phyloP scores from a whole-genome alignment of 1,284 basidiomycete genomes.

The Erythrobasidium hasegawianum region DNA sequence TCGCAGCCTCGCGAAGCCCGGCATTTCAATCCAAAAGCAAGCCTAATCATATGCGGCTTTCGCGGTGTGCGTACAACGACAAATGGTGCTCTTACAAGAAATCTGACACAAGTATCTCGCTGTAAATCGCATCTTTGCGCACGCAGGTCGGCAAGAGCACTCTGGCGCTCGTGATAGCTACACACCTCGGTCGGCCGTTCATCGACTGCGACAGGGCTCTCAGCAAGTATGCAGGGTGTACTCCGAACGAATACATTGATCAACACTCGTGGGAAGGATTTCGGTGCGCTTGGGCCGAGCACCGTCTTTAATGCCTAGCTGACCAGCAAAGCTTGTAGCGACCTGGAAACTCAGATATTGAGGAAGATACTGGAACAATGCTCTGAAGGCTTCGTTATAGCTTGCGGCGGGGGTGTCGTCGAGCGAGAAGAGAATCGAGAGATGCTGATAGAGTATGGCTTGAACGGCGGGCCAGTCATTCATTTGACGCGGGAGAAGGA shows the following conservation, averaged over 20 bases:
- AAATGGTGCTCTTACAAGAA: background rate
- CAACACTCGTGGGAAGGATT: constrained; percentile 37
- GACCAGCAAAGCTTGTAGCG: constrained; percentile 11
- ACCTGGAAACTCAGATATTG: constrained; percentile 27
- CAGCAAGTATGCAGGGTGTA: constrained; percentile 18
- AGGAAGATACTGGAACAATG: constrained; percentile 15
- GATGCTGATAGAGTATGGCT: constrained; percentile 21
- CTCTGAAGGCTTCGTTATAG: constrained; percentile 28
- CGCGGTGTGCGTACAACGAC: background rate
- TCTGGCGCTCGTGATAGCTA: constrained; percentile 42
- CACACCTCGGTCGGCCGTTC: constrained; percentile 41
- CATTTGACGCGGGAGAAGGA: constrained; percentile 29
- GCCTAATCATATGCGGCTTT: background rate
- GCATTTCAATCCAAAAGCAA: constrained; percentile 1
- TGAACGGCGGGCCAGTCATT: constrained; percentile 17
- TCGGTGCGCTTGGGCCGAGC: constrained; percentile 1
- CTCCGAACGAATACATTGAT: constrained; percentile 29
- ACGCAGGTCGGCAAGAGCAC: constrained; percentile 42
- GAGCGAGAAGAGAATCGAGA: constrained; percentile 31
- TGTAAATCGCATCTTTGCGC: background rate
- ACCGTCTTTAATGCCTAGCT: background rate
- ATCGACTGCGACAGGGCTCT: constrained; percentile 40
- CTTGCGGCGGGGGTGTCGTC: constrained; percentile 35
- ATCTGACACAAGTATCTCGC: background rate
- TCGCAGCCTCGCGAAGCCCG: too few relatives aligned